phyloP scores from a whole-genome alignment of 345 rosid species.

The Eucalyptus pauciflora region DNA sequence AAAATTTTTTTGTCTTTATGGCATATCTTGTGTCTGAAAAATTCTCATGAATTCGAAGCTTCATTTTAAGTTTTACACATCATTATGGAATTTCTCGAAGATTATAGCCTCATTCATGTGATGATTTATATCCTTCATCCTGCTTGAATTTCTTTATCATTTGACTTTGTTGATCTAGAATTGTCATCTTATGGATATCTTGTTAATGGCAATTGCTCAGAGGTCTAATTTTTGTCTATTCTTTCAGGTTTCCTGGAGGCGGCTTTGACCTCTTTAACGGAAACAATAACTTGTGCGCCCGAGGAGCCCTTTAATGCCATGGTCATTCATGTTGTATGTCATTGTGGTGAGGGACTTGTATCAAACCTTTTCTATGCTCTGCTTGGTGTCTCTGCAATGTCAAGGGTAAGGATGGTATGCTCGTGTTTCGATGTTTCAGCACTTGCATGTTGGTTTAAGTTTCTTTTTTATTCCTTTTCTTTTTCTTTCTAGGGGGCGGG shows the following conservation, averaged over 20 bases:
- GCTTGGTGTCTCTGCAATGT: constrained; percentile 96
- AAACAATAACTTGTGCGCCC: constrained; percentile 31
- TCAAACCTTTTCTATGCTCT: constrained; percentile 86
- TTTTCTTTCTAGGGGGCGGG: neutral
- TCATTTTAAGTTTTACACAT: neutral
- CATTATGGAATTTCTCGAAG: neutral
- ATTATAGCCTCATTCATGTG: neutral
- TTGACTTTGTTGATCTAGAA: neutral
- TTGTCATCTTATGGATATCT: neutral
- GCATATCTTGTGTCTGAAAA: neutral
- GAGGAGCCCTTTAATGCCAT: constrained; percentile 63
- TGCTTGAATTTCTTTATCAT: neutral
- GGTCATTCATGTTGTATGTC: constrained; percentile 65
- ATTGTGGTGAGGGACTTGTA: constrained; percentile 84
- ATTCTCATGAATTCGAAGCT: neutral
- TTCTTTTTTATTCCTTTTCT: neutral
- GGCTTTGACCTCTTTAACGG: constrained; percentile 46
- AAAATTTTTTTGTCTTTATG: neutral
- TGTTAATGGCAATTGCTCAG: neutral
- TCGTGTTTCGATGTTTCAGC: neutral
- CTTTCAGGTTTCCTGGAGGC: constrained; percentile 75
- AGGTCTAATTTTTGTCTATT: neutral
- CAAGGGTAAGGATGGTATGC: constrained; percentile 51
- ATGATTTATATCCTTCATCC: neutral
- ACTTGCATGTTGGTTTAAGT: neutral